Base-by-base conservation (phyloP, 2,329 filamentous ascomycete species). In the Calonectria leucothoes region DNA sequence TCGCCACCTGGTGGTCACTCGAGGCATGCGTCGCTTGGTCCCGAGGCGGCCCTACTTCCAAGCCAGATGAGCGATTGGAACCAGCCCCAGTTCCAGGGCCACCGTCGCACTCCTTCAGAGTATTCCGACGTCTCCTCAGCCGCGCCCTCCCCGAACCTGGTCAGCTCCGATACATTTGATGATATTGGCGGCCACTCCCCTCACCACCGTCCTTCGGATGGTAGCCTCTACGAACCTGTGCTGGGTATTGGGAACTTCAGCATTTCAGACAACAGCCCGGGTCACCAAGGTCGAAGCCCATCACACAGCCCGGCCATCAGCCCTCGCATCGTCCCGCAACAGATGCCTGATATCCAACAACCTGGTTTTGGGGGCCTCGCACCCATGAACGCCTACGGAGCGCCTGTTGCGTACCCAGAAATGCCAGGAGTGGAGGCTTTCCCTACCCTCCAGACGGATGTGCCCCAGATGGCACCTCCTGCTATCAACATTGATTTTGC, bases 401-500 rank as follows among this genome's bases (percentile, higher is more conserved):
- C 74, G 33, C 72, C 76, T 76, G 71, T 82, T 77, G 71, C 82
- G 74, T 82, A 85, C 79, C 63, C 89, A 66, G 83, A 77, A 77
- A 82, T 86, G 73, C 85, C 82, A 73, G 84, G 75, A 35, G 82
- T 81, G 3, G 89, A 92, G 77, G 85, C 89, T 10, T 92, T 92
- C 77, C 88, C 90, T 7, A 83, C 86, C 35, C 83, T 91, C 23
- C 86, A 87, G 69, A 85, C 85, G 17, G 59, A 96, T 71, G 90
- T 94, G 82, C 91, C 91, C 7, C 92, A 94, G 77, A 97, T 98
- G 93, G 94, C 93, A 4, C 94, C 96, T n/a, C 96, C 96, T 0
- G 94, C 96, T 66, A 98, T 98, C 84, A 98, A 97, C 82, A 97
- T 98, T 79, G 94, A 98, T 82, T 95, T 95, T 83, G 96, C 95